Evolutionary conservation across 2,329 filamentous ascomycete genomes (phyloP), one percentile per base, ranked within the genome.

Genomic region (Cladosporium colombiae): DNA sequence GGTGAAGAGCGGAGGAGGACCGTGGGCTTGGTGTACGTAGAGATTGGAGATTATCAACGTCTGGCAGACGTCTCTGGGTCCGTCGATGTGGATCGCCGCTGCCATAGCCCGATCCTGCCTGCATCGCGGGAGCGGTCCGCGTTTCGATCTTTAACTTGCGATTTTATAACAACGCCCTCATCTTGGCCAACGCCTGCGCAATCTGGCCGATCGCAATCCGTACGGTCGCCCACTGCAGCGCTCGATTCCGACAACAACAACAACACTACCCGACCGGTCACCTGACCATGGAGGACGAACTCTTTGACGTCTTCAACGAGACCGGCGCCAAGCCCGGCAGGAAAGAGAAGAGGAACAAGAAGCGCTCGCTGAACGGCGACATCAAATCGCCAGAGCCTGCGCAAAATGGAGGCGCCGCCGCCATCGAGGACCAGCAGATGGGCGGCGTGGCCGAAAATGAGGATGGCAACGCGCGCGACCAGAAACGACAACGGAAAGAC

Each of bases 311-410:
- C 57, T 76, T 76, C 68, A 73, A 75, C 61, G 75, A 76, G 66
- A 72, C 72, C 60, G 69, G 70, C 40, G 61, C 52, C 31, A 66
- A 68, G 64, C 56, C 64, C 29, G 59, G 44, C 37, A 72, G 72
- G 68, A 71, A 70, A 53, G 68, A 70, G 50, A 77, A 75, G 69
- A 73, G 73, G 68, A 91, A 83, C 81, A 95, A 93, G 81, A 97
- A 97, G 85, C 87, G 93, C 78, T 91, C 92, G 78, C 89, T 90
- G 46, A 93, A 93, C 77, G 92, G 92, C 68, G 86, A 87, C 67
- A 87, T 92, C 70, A 94, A 93, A 74, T 81, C 81, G 55, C 61
- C 61, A 33, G 49, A 63, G 61, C 33, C 61, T 10, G 61, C 50
- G 61, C 49, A 63, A 14, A 60, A 59, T 66, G 68, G 64, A 53